Conservation (phyloP, 345 rosid genomes). For the Hibiscus syriacus region DNA sequence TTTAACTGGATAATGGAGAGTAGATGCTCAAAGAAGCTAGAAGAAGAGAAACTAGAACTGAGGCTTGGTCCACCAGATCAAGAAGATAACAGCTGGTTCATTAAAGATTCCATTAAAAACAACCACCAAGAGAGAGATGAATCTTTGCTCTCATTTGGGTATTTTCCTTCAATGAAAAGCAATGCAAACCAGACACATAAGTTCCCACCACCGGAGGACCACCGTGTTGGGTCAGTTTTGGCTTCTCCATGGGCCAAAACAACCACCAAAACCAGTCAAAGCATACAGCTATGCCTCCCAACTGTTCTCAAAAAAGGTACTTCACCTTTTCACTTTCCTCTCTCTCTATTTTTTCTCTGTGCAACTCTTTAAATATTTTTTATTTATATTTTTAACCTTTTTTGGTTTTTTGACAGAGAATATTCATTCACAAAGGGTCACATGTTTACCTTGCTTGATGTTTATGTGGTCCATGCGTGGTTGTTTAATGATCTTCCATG, state of each 20-base stretch:
- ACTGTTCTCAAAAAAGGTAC: conserved; percentile 66
- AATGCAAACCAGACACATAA: conserved; percentile 14
- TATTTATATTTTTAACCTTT: not conserved
- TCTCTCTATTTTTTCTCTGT: not conserved
- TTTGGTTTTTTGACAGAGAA: conserved; percentile 15
- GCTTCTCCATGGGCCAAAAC: conserved; percentile 15
- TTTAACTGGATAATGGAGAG: conserved; percentile 44
- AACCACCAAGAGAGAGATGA: too few species aligned
- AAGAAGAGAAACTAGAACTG: conserved; percentile 82
- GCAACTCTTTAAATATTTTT: not conserved
- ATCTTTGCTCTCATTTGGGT: conserved; percentile 38
- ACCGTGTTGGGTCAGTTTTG: conserved; percentile 17
- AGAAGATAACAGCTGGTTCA: conserved; percentile 37
- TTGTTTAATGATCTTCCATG: not conserved
- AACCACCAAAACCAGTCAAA: not conserved
- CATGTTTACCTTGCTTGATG: conserved; percentile 20
- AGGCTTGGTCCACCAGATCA: conserved; percentile 95
- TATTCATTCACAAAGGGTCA: conserved; percentile 33
- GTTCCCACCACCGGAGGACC: conserved; percentile 20
- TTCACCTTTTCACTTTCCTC: conserved; percentile 23
- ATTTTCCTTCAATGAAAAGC: conserved; percentile 21
- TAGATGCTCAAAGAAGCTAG: conserved; percentile 42
- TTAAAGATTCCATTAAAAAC: too few species aligned
- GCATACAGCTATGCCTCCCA: conserved; percentile 35
- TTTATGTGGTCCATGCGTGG: not conserved